These are phyloP conservation scores for Chimonanthus salicifolius DNA, from an alignment of 164 flowering plant genomes.

Conservation along the genomic window DNA sequence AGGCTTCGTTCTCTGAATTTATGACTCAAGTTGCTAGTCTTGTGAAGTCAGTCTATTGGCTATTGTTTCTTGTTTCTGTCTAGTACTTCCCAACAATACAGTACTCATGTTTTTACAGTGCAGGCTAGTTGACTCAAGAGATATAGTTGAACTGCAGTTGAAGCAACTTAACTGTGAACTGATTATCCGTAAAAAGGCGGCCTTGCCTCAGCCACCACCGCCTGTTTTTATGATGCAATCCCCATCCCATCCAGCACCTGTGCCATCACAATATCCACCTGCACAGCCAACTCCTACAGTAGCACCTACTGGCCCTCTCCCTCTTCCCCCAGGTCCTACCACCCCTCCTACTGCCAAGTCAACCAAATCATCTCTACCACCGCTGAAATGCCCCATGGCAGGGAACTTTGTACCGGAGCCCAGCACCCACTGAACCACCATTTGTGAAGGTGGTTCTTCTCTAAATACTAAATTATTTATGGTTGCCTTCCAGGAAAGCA, in stretches of 20 bases:
- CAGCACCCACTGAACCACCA: slow-evolving; percentile 71
- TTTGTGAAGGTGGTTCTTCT: slow-evolving; percentile 59
- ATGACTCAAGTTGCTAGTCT: slow-evolving; percentile 61
- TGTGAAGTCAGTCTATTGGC: slow-evolving; percentile 33
- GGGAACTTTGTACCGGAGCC: slow-evolving; percentile 75
- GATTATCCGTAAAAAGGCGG: slow-evolving; percentile 76
- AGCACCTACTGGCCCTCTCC: slow-evolving; percentile 14
- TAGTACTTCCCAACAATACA: background rate
- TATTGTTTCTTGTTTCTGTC: background rate
- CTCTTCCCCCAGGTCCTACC: slow-evolving; percentile 25
- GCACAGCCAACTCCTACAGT: slow-evolving; percentile 24
- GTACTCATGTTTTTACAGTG: slow-evolving; percentile 3
- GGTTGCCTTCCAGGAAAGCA: background rate
- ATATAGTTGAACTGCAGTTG: slow-evolving; percentile 74
- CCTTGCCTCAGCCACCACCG: slow-evolving; percentile 54
- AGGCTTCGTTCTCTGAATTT: slow-evolving; percentile 53
- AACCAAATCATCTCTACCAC: slow-evolving; percentile 52
- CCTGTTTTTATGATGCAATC: slow-evolving; percentile 36
- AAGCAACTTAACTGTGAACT: slow-evolving; percentile 76
- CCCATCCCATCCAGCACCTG: slow-evolving; percentile 14
- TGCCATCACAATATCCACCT: slow-evolving; percentile 18
- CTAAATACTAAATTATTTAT: background rate
- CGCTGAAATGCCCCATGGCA: slow-evolving; percentile 81
- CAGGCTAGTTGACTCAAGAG: slow-evolving; percentile 89
- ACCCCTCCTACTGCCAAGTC: slow-evolving; percentile 38